Percentiles rank a stretch among this genome's conserved stretches.
phyloP scores from a whole-genome alignment of 2,329 filamentous ascomycete species.

The Chalara sp. region DNA sequence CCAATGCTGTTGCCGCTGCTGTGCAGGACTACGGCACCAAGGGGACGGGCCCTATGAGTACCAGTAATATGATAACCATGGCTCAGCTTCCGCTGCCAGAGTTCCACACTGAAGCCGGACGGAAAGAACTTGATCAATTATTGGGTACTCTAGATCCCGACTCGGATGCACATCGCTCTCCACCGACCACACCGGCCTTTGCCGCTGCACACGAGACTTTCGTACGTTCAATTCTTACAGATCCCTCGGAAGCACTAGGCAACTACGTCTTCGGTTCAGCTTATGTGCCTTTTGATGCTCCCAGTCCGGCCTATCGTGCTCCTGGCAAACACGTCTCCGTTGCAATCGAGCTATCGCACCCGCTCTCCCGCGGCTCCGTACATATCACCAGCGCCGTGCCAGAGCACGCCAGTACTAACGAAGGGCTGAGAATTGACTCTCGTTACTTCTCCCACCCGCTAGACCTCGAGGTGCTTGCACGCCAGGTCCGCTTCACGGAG shows the following conservation, averaged over 20 bases:
- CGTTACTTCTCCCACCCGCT: conserved; percentile 35
- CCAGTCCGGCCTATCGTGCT: not conserved
- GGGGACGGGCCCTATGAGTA: too few relatives aligned
- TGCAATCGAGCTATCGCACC: conserved; percentile 27
- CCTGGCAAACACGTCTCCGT: conserved; percentile 21
- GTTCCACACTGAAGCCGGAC: not conserved
- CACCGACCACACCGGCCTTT: too few relatives aligned
- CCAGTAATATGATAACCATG: too few relatives aligned
- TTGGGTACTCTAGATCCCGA: not conserved
- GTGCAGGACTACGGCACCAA: not conserved
- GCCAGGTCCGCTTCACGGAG: conserved; percentile 21
- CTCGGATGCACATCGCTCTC: too few relatives aligned
- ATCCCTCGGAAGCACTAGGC: not conserved
- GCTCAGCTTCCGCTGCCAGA: not conserved
- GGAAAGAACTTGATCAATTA: not conserved
- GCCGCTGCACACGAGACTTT: too few relatives aligned
- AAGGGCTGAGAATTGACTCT: conserved; percentile 32
- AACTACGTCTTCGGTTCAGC: not conserved
- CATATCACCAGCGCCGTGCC: conserved; percentile 29
- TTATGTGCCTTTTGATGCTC: not conserved
- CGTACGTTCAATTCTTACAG: too few relatives aligned
- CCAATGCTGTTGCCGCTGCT: not conserved
- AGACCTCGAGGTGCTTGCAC: conserved; percentile 33
- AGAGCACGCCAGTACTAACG: conserved; percentile 18
- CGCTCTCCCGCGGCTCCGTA: conserved; percentile 33